Base-by-base conservation (phyloP, 2,329 filamentous ascomycete species). In the Trichoderma hamatum region DNA sequence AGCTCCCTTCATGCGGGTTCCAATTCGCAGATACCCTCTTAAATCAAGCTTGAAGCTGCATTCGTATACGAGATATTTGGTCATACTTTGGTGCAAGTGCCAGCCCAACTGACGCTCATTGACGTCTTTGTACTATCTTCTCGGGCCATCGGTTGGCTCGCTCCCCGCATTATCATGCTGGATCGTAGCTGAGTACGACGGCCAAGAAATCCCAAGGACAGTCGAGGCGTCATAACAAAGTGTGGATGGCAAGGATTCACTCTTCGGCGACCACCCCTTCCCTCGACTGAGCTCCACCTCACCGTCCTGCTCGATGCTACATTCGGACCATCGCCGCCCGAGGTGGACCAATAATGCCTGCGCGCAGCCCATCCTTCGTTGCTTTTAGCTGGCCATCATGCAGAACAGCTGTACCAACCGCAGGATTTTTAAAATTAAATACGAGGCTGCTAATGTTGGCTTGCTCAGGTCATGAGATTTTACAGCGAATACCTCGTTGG, bases 301-400 rank as follows among this genome's bases (percentile, higher is more conserved):
- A 68, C 65, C 65, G 58, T 28, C 51, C 5, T 46, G 46, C 46
- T 59, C 13, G 55, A 58, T 67, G 56, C 67, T 69, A 9, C 43
- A 59, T 69, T 59, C 60, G 67, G 67, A 59, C 60, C 59, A 65
- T 64, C 59, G 67, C 67, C 67, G 67, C 52, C 32, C n/a, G n/a
- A 34, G n/a, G 52, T 52, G 52, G 43, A 19, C 67, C 67, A 69
- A 69, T 69, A 55, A 49, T 32, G 28, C 52, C 10, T 24, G n/a
- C 26, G 51, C n/a, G 21, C 36, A 36, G 32, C 59, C 59, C 66
- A 62, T 68, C 59, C 52, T 55, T 49, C 39, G 28, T 36, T 30
- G 36, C 24, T 34, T 49, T 21, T 64, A 64, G 61, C 46, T 55
- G 61, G 54, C 54, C 49, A 60, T 63, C 51, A 59, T 51, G 66